Base-by-base conservation (phyloP, 257 asterid species). In the Fraxinus pennsylvanica region DNA sequence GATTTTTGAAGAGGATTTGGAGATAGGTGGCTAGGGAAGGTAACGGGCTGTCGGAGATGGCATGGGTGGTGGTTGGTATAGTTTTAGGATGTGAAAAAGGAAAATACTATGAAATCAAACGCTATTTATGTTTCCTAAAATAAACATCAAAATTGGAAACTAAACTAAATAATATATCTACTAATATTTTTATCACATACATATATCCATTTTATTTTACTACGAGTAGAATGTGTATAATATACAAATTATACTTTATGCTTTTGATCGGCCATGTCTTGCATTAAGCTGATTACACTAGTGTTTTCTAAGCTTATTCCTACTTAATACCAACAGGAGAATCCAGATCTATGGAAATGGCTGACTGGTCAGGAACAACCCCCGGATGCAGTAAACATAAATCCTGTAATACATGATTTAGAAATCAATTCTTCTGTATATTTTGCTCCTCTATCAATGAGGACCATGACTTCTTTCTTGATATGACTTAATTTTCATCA, bases 271-370 rank as follows among this genome's bases (percentile, higher is more conserved):
- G 4, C 50, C 50, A 43, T 43, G 50, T 43, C 4, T 43, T 43
- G 50, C 50, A 10, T 10, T 41, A 41, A 41, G 47, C 47, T 41
- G 47, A 8, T 12, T 45, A 2, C 52, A 45, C 3, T 41, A 2
- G 17, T 45, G 52, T 13, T 0, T 12, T 45, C 17, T 39, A 52
- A 52, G 63, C 36, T 21, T 43, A 38, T 0, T 52, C 12, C 41
- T 80, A 72, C 71, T 72, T 43, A 25, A 25, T 4, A 22, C 69
- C 61, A 81, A 79, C 94, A 94, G 98, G 98, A 94, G 82, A 94
- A 90, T 84, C 98, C 98, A 2, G 97, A 94, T 87, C 86, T 94
- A 29, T 94, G 98, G 97, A 91, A 88, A 84, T 94, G 98, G 98
- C 77, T 94, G 82, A 86, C 92, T 21, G 91, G 94, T 32, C 97